These are phyloP conservation scores for Tilletia walkeri DNA, from an alignment of 1,284 basidiomycete genomes.

Conservation along the genomic window DNA sequence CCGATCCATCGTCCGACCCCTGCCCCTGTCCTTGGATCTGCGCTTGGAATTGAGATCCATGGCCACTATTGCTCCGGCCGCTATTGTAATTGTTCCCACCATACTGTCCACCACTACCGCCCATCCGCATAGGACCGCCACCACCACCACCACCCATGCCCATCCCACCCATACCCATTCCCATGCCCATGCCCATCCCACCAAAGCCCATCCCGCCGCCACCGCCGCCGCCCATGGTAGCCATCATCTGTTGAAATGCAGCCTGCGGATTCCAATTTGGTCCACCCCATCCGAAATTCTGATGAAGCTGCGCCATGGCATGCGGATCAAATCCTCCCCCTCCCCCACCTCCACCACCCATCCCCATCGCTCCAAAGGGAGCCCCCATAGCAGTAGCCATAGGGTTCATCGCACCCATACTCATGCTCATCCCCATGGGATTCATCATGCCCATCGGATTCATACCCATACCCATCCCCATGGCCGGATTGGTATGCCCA, in stretches of 20 bases:
- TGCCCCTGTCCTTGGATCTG: slow-evolving; percentile 2
- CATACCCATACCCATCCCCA: slow-evolving; percentile 50
- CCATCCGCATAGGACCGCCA: not conserved
- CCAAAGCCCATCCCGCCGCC: slow-evolving; percentile 21
- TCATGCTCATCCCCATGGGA: slow-evolving; percentile 61
- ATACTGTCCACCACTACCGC: not conserved
- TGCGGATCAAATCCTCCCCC: slow-evolving; percentile 58
- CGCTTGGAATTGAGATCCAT: too few relatives aligned
- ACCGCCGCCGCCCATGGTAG: slow-evolving; percentile 29
- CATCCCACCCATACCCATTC: slow-evolving; percentile 51
- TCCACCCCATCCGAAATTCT: slow-evolving; percentile 59
- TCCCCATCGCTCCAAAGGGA: not conserved
- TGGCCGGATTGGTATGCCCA: slow-evolving; percentile 66
- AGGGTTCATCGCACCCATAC: slow-evolving; percentile 36
- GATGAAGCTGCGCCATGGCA: slow-evolving; percentile 62
- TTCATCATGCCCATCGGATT: slow-evolving; percentile 58
- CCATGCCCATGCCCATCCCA: slow-evolving; percentile 43
- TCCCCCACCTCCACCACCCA: slow-evolving; percentile 16
- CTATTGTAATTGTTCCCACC: not conserved
- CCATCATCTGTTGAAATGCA: slow-evolving; percentile 53
- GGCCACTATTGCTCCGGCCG: not conserved
- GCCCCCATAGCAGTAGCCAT: slow-evolving; percentile 37
- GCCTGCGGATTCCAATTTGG: slow-evolving; percentile 52
- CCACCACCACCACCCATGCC: slow-evolving; percentile 59
- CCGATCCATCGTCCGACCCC: not conserved